Evolutionary conservation across 164 flowering plant species (phyloP).

Genomic region (Kalanchoe fedtschenkoi): DNA sequence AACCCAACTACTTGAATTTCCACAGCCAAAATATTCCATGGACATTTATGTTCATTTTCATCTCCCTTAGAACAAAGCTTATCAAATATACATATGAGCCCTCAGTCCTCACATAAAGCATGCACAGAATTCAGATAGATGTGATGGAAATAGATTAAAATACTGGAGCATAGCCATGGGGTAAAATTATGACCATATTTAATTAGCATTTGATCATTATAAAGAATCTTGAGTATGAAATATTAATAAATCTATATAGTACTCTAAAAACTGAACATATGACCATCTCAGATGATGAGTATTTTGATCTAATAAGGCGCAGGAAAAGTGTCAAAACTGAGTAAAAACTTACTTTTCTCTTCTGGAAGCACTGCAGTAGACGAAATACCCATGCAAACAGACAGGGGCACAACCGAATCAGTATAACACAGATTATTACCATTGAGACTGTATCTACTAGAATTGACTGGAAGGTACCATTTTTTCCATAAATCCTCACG

Average conservation of each 20-base stretch:
- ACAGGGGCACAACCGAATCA: conserved; percentile 4
- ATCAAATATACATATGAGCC: not conserved
- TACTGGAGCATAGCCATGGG: not conserved
- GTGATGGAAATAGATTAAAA: not conserved
- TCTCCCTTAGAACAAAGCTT: not conserved
- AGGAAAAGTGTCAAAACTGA: not conserved
- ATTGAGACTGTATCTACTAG: too few species aligned
- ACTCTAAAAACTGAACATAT: not conserved
- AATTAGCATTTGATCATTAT: too few species aligned
- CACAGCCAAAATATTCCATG: not conserved
- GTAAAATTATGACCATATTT: too few species aligned
- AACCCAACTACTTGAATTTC: not conserved
- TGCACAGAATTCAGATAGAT: not conserved
- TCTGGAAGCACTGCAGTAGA: conserved; percentile 67
- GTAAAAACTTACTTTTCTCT: conserved; percentile 67
- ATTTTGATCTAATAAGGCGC: not conserved
- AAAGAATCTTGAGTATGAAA: too few species aligned
- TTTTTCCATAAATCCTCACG: conserved; percentile 59
- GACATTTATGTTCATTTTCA: not conserved
- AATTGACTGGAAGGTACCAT: conserved; percentile 33
- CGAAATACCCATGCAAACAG: conserved; percentile 27
- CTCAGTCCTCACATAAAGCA: not conserved
- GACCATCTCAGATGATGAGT: not conserved
- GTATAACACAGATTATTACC: not conserved
- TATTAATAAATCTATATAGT: not conserved